Conservation (phyloP, 768 basidiomycete genomes). For the Kwoniella sp. region DNA sequence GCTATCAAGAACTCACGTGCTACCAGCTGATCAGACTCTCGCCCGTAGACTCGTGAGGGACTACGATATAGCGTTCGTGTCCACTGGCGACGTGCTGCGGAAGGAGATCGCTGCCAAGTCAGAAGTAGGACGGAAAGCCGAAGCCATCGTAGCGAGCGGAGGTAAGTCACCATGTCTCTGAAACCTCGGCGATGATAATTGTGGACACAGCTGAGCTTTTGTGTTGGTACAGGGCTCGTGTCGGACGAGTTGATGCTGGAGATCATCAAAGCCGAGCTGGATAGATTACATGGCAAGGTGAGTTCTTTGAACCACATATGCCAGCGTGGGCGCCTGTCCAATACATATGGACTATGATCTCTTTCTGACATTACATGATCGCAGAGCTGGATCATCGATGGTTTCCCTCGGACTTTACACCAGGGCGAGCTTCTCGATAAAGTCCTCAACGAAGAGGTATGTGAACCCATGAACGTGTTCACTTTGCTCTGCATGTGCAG, state of each 20-base stretch:
- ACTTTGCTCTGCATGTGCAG: too few species aligned
- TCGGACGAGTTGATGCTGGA: conserved; percentile 55
- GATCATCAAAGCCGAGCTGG: conserved; percentile 52
- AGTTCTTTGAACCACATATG: not conserved
- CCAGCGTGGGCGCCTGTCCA: too few species aligned
- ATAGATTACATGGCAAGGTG: conserved; percentile 53
- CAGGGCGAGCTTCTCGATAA: conserved; percentile 54
- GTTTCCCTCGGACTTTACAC: conserved; percentile 55
- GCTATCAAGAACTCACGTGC: not conserved
- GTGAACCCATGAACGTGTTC: not conserved
- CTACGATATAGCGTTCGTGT: conserved; percentile 56
- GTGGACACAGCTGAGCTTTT: too few species aligned
- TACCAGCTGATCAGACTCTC: not conserved
- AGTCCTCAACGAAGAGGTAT: conserved; percentile 47
- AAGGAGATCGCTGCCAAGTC: conserved; percentile 53
- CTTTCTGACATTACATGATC: too few species aligned
- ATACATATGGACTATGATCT: too few species aligned
- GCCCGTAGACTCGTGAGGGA: conserved; percentile 53
- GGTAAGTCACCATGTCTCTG: conserved; percentile 36
- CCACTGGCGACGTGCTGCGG: conserved; percentile 55
- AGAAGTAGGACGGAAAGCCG: conserved; percentile 51
- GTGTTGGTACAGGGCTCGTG: conserved; percentile 43
- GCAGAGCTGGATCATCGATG: conserved; percentile 57
- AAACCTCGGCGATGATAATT: not conserved
- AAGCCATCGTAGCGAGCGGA: conserved; percentile 53